A percentile compares a stretch with the other conserved stretches of the same genome.
Evolutionary conservation across 352 stramenopile genomes (phyloP).

Genomic region (Globisporangium takayamanum): DNA sequence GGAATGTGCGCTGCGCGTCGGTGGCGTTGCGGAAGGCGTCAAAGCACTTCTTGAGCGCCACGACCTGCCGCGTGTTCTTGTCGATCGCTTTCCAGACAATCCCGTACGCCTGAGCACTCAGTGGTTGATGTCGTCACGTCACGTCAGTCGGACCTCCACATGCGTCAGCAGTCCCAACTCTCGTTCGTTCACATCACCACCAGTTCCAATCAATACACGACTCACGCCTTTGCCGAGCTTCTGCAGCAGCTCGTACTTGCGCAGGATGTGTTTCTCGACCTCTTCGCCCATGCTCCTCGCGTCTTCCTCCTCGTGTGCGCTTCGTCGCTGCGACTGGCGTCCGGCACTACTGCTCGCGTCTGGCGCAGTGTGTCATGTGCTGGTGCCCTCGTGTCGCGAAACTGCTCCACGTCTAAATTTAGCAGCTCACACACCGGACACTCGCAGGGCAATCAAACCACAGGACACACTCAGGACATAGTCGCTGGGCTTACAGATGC

Average conservation of each 20-base stretch:
- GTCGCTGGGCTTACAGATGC: too few relatives aligned
- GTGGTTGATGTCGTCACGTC: too few relatives aligned
- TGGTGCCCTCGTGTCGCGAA: too few relatives aligned
- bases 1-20: conserved; percentile 93
- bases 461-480: too few relatives aligned
- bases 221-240: conserved; percentile 90
- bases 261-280: conserved; percentile 90
- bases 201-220: conserved; percentile 4
- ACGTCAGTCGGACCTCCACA: background rate
- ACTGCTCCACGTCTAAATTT: background rate
- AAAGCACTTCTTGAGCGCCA: conserved; percentile 97
- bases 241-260: conserved; percentile 92
- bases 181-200: background rate
- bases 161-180: too few relatives aligned
- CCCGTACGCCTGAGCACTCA: conserved; percentile 80
- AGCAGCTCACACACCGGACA: background rate
- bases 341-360: background rate
- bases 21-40: conserved; percentile 95
- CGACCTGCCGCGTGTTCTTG: conserved; percentile 84
- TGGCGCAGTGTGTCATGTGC: too few relatives aligned
- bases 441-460: too few relatives aligned
- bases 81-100: conserved; percentile 97
- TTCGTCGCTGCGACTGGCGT: background rate
- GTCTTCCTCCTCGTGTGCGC: background rate
- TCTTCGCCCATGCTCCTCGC: conserved; percentile 82